Conservation (phyloP, 441 rosid genomes). For the Macaranga tanarius region DNA sequence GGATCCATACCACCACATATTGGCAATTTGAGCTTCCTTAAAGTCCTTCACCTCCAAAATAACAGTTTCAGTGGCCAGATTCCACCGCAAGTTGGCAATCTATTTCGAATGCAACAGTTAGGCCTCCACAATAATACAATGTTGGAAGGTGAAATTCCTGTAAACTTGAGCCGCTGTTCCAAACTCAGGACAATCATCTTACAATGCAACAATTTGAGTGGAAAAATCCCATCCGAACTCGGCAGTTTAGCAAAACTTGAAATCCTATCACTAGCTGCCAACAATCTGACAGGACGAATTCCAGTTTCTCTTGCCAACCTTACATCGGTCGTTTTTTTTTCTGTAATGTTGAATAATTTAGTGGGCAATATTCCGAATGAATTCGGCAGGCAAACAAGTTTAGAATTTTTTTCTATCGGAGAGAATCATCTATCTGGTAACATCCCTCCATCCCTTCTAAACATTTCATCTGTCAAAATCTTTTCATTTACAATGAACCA, state of each 20-base stretch:
- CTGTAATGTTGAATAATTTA: too few species aligned
- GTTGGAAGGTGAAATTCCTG: constrained; percentile 11
- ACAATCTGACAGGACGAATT: not conserved
- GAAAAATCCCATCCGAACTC: not conserved
- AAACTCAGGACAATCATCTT: not conserved
- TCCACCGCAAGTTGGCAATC: not conserved
- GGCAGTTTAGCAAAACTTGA: too few species aligned
- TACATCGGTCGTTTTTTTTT: too few species aligned
- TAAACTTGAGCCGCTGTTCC: too few species aligned
- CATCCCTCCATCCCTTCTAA: too few species aligned
- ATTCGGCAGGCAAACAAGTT: not conserved
- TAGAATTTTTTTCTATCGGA: not conserved
- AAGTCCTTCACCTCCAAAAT: not conserved
- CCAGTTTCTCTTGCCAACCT: not conserved
- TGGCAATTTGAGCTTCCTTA: not conserved
- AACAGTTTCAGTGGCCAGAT: not conserved
- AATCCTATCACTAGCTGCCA: not conserved
- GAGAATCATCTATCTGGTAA: too few species aligned
- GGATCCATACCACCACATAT: too few species aligned
- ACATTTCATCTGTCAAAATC: too few species aligned
- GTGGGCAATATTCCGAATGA: not conserved
- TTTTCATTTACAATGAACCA: too few species aligned
- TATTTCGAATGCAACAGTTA: not conserved
- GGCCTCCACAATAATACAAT: not conserved
- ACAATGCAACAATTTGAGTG: not conserved